Evolutionary conservation across 2,329 filamentous ascomycete species (phyloP).

Genomic region (Ilyonectria mors-panacis): DNA sequence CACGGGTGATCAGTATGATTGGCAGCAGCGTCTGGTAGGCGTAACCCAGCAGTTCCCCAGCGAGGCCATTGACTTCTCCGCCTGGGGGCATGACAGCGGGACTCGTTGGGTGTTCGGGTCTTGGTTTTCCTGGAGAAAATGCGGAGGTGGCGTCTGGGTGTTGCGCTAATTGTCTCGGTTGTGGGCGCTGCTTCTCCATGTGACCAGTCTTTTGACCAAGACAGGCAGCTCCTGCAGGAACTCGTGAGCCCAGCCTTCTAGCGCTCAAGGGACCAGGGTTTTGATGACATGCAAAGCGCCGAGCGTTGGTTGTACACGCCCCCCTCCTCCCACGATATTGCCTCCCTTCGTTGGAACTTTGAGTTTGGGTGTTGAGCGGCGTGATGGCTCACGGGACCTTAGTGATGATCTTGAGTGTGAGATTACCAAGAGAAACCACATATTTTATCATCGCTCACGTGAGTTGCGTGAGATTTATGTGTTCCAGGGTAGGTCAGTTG

Average conservation of each 20-base stretch:
- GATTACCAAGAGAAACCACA: not conserved
- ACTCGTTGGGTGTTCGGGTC: not conserved
- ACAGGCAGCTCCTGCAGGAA: slow-evolving; percentile 35
- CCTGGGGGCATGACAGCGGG: slow-evolving; percentile 10
- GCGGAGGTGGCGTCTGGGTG: slow-evolving; percentile 35
- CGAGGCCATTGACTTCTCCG: not conserved
- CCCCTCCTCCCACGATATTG: not conserved
- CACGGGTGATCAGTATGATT: slow-evolving; percentile 20
- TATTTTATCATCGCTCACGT: too few relatives aligned
- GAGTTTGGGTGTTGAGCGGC: not conserved
- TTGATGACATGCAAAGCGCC: slow-evolving; percentile 11
- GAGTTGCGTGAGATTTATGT: not conserved
- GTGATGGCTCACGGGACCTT: slow-evolving; percentile 22
- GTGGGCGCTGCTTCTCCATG: slow-evolving; percentile 27
- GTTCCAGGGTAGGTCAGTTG: slow-evolving; percentile 12
- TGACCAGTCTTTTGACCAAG: slow-evolving; percentile 24
- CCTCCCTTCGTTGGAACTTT: not conserved
- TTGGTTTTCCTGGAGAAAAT: slow-evolving; percentile 23
- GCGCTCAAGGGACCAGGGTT: not conserved
- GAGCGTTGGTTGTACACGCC: not conserved
- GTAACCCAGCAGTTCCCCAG: slow-evolving; percentile 7
- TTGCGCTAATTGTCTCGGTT: slow-evolving; percentile 31
- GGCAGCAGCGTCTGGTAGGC: slow-evolving; percentile 13
- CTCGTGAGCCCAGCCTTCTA: slow-evolving; percentile 28
- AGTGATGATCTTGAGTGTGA: not conserved